phyloP scores from a whole-genome alignment of 192 early-diverging fungal genomes.

The Coemansia sp. region DNA sequence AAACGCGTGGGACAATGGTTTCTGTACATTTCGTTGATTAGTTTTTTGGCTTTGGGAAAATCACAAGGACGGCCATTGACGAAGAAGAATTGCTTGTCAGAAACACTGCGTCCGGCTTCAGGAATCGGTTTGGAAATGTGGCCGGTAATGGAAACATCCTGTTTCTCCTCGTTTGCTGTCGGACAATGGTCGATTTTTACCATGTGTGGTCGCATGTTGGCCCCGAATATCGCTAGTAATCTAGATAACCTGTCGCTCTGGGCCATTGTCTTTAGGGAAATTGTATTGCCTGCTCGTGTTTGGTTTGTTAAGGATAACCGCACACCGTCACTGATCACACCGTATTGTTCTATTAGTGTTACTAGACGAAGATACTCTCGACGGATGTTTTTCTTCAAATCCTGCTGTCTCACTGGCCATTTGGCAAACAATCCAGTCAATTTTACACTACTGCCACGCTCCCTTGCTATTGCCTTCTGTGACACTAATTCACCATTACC shows the following conservation, averaged over 20 bases:
- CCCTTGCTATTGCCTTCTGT: slow-evolving; percentile 56
- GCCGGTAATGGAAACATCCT: slow-evolving; percentile 23
- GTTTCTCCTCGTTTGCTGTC: slow-evolving; percentile 2
- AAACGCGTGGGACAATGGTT: slow-evolving; percentile 68
- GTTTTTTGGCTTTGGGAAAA: slow-evolving; percentile 72
- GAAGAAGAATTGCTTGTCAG: slow-evolving; percentile 84
- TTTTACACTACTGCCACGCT: slow-evolving; percentile 77
- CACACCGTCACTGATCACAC: slow-evolving; percentile 67
- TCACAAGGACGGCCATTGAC: slow-evolving; percentile 89
- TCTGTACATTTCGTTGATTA: slow-evolving; percentile 82
- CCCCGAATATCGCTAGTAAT: slow-evolving; percentile 75
- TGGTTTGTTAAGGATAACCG: slow-evolving; percentile 68
- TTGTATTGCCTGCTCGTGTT: slow-evolving; percentile 17
- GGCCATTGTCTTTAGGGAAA: slow-evolving; percentile 13
- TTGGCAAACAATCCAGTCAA: slow-evolving; percentile 74
- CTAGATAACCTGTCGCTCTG: slow-evolving; percentile 27
- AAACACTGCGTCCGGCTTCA: slow-evolving; percentile 66
- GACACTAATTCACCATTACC: slow-evolving; percentile 59
- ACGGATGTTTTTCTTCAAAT: slow-evolving; percentile 81
- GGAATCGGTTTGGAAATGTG: slow-evolving; percentile 64
- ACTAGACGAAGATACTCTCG: slow-evolving; percentile 78
- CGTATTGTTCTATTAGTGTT: slow-evolving; percentile 79
- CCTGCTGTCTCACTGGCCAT: slow-evolving; percentile 82
- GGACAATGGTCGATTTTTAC: slow-evolving; percentile 3
- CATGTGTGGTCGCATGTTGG: slow-evolving; percentile 51